A percentile compares a stretch with the other conserved stretches of the same genome.
These are phyloP conservation scores for Porcisia hertigi DNA, from an alignment of 208 protist genomes.

Conservation along the genomic window DNA sequence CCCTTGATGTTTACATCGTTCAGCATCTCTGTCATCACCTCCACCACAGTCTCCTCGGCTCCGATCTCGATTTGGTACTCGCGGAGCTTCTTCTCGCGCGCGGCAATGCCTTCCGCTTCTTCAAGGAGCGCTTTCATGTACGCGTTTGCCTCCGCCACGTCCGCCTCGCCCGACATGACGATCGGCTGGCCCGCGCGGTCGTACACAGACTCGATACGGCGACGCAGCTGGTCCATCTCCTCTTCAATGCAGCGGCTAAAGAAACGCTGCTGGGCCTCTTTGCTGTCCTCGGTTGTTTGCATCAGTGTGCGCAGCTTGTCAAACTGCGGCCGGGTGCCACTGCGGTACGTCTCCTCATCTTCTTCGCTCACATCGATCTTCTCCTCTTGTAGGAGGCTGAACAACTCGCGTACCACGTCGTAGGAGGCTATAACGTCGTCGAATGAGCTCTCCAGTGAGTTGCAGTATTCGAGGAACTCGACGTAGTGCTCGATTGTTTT, in stretches of 20 bases:
- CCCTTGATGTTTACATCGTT: constrained; percentile 92
- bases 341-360: constrained; percentile 91
- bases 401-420: constrained; percentile 92
- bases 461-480: constrained; percentile 87
- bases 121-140: constrained; percentile 84
- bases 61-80: constrained; percentile 90
- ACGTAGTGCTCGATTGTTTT: constrained; percentile 94
- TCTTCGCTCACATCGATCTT: constrained; percentile 87
- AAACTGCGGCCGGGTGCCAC: constrained; percentile 91
- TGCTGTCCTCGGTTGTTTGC: constrained; percentile 86
- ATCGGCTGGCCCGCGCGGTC: constrained; percentile 87
- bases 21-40: constrained; percentile 90
- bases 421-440: constrained; percentile 81
- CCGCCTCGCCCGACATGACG: constrained; percentile 81
- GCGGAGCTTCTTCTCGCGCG: constrained; percentile 87
- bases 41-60: constrained; percentile 88
- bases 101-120: constrained; percentile 80
- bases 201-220: constrained; percentile 85
- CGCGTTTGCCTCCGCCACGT: constrained; percentile 77
- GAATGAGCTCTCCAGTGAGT: constrained; percentile 70
- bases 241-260: constrained; percentile 94
- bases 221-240: constrained; percentile 91
- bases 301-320: constrained; percentile 92
- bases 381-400: constrained; percentile 86
- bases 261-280: constrained; percentile 87